These are phyloP conservation scores for Cubamyces sp. DNA, from an alignment of 768 basidiomycete genomes.

Conservation along the genomic window DNA sequence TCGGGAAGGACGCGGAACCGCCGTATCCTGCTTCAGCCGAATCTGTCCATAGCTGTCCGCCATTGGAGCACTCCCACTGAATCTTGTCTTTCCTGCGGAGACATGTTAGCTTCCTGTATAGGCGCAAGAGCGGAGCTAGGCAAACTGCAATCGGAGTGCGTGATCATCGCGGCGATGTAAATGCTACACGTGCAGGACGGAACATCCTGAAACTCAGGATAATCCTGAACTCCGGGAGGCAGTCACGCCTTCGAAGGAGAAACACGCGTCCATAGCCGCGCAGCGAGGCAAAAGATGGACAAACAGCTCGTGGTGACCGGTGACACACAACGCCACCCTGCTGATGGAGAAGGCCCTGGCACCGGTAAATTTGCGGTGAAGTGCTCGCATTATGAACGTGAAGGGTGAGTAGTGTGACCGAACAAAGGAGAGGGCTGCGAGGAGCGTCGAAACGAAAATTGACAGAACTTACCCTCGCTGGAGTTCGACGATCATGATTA, in stretches of 20 bases:
- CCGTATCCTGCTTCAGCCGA: constrained; percentile 47
- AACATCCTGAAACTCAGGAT: constrained; percentile 5
- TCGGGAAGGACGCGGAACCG: constrained; percentile 50
- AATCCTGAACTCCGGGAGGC: constrained; percentile 5
- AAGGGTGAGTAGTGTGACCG: constrained; percentile 13
- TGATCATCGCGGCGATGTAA: constrained; percentile 15
- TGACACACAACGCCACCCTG: constrained; percentile 16
- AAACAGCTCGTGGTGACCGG: constrained; percentile 18
- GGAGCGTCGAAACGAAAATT: constrained; percentile 24
- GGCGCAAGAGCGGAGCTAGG: constrained; percentile 5
- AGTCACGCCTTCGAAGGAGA: constrained; percentile 20
- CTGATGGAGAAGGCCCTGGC: constrained; percentile 18
- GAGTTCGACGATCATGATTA: constrained; percentile 75
- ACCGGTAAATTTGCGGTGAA: constrained; percentile 16
- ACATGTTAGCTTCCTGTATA: constrained; percentile 9
- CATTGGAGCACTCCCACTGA: constrained; percentile 73
- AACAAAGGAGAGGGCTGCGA: constrained; percentile 16
- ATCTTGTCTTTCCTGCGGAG: constrained; percentile 63
- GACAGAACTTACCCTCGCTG: constrained; percentile 60
- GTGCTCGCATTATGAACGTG: constrained; percentile 17
- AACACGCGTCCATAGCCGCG: constrained; percentile 23
- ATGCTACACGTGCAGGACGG: constrained; percentile 7
- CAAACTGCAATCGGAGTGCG: constrained; percentile 4
- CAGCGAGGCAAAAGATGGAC: constrained; percentile 15
- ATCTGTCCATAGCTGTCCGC: constrained; percentile 62